phyloP scores from a whole-genome alignment of 768 basidiomycete genomes.

The Sporobolomyces roseus region DNA sequence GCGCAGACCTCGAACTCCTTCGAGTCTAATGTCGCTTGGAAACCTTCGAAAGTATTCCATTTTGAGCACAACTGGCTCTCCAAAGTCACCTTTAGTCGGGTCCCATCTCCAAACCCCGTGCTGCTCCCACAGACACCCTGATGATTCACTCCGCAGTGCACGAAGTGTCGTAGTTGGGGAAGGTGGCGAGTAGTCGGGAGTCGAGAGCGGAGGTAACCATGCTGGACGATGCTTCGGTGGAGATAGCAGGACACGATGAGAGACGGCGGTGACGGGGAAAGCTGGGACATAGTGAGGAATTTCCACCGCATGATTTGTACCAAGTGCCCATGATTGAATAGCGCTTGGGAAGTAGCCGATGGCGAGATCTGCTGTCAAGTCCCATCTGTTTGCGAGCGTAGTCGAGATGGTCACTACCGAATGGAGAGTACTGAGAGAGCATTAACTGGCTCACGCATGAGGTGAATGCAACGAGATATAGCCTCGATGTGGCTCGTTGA shows the following conservation, averaged over 20 bases:
- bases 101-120: slow-evolving; percentile 95
- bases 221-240: slow-evolving; percentile 53
- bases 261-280: slow-evolving; percentile 75
- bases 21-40: slow-evolving; percentile 57
- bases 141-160: slow-evolving; percentile 57
- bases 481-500: slow-evolving; percentile 63
- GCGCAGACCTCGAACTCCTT: no score
- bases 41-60: slow-evolving; percentile 79
- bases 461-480: slow-evolving; percentile 79
- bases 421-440: no score
- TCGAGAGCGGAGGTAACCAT: slow-evolving; percentile 42
- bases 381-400: no score
- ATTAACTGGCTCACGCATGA: no score
- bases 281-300: slow-evolving; percentile 78
- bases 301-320: slow-evolving; percentile 73
- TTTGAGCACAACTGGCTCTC: slow-evolving; percentile 68
- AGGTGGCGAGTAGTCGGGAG: background rate
- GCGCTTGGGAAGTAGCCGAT: slow-evolving; percentile 59
- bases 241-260: slow-evolving; percentile 62
- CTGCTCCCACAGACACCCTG: slow-evolving; percentile 80
- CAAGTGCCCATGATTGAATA: slow-evolving; percentile 81
- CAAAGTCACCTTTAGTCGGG: slow-evolving; percentile 58
- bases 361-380: slow-evolving; percentile 93
- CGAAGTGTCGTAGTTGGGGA: background rate
- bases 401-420: no score